Evolutionary conservation across 371 early-diverging fungal species (phyloP).

Genomic region (Capillidium heterosporum): DNA sequence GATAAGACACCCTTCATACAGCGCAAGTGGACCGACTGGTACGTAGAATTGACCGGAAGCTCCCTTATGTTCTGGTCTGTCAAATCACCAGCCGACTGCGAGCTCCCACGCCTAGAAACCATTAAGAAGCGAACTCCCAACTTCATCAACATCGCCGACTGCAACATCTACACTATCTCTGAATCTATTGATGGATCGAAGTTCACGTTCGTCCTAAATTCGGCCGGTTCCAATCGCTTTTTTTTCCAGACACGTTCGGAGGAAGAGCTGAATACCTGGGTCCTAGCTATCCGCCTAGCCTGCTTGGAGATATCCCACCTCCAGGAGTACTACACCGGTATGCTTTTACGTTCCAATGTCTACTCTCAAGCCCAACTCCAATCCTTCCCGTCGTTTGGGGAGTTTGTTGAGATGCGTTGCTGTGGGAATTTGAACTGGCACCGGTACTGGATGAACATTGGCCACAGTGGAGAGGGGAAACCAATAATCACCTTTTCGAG

Average conservation of each 20-base stretch:
- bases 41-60: conserved; percentile 46
- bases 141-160: conserved; percentile 42
- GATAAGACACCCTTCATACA: conserved; percentile 27
- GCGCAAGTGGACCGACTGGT: conserved; percentile 37
- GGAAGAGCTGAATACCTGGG: conserved; percentile 21
- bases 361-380: neutral
- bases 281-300: conserved; percentile 47
- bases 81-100: conserved; percentile 10
- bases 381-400: conserved; percentile 10
- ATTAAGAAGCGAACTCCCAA: conserved; percentile 32
- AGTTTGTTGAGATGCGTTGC: conserved; percentile 28
- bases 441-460: conserved; percentile 33
- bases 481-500: conserved; percentile 30
- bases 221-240: conserved; percentile 35
- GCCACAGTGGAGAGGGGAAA: conserved; percentile 19
- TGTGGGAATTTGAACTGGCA: conserved; percentile 38
- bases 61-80: conserved; percentile 37
- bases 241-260: conserved; percentile 33
- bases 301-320: conserved; percentile 52
- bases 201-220: conserved; percentile 22
- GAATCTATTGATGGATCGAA: conserved; percentile 10
- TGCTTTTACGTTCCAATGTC: conserved; percentile 13
- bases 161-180: conserved; percentile 22
- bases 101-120: conserved; percentile 14
- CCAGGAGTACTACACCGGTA: conserved; percentile 16